Base-by-base conservation (phyloP, 1,139 yeast genomes). In the Kodamaea derodonti region DNA sequence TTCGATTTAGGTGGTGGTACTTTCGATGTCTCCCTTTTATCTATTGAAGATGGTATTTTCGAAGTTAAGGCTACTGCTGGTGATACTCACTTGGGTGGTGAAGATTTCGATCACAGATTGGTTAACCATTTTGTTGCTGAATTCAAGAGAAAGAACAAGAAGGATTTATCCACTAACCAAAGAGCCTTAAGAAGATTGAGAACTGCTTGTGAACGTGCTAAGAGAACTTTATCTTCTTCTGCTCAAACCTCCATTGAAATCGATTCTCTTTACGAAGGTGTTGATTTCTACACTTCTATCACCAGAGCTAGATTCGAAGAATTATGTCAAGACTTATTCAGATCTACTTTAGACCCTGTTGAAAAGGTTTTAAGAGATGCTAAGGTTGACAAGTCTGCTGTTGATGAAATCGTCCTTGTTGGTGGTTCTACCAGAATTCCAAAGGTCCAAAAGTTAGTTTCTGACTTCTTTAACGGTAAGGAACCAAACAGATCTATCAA, bases 1-100 rank as follows among this genome's bases (percentile, higher is more conserved):
- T 88, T 87, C 68, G 97, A 88, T 68, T 76, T 88, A 59, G 97
- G 97, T 79, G 97, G 97, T 74, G 97, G 97, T 77, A 88, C 97
- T 56, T 88, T 88, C 66, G 97, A 88, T 84, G 97, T 88, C 39
- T 88, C 97, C 28, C 75, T 88, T 50, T 75, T 88, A 53, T 82
- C 92, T 37, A 88, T 88, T 62, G 95, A 88, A 65, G 95, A 87
- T 48, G 97, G 97, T 78, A 85, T 88, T 52, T 88, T 88, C 65
- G 95, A 88, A 69, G 97, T 88, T 56, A 86, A 87, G 77, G 90
- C 97, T 45, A 88, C 97, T 51, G 96, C 96, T 41, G 97, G 97
- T 83, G 96, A 88, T 71, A 88, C 97, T 48, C 97, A 88, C 70
- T 78, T 88, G 74, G 97, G 97, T 75, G 97, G 97, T 77, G 96